These are phyloP conservation scores for Aspergillus pseudoviridinutans DNA, from an alignment of 2,329 filamentous ascomycete species.

Conservation along the genomic window DNA sequence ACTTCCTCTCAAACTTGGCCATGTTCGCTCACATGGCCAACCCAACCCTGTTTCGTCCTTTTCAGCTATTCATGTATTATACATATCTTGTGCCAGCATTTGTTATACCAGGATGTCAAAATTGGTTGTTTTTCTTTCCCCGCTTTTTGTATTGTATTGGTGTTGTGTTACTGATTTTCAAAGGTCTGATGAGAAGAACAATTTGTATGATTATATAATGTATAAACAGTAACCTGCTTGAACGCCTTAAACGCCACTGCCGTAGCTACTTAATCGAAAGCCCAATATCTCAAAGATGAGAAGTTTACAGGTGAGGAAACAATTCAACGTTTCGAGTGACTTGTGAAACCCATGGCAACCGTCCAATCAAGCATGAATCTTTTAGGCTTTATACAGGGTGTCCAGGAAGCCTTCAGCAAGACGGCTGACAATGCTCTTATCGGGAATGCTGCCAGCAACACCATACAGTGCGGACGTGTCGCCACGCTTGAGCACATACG, in stretches of 20 bases:
- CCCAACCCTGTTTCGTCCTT: not conserved
- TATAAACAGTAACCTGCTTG: not conserved
- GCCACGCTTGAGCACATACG: constrained; percentile 48
- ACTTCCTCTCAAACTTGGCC: not conserved
- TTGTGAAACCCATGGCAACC: not conserved
- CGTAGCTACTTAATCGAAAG: not conserved
- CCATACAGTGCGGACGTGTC: constrained; percentile 89
- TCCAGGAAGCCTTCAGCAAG: constrained; percentile 89
- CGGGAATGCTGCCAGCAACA: constrained; percentile 88
- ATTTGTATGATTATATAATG: not conserved
- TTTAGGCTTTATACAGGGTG: constrained; percentile 79
- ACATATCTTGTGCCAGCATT: constrained; percentile 4
- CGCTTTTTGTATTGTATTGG: not conserved
- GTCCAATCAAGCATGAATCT: not conserved
- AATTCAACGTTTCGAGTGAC: not conserved
- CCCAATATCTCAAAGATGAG: not conserved
- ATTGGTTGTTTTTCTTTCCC: not conserved
- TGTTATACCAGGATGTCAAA: constrained; percentile 4
- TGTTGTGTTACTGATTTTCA: not conserved
- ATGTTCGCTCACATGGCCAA: not conserved
- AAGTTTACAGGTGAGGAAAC: not conserved
- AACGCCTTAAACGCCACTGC: constrained; percentile 10
- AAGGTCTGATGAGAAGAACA: not conserved
- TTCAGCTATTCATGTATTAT: constrained; percentile 8
- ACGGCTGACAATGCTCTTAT: constrained; percentile 91